Percentiles rank a stretch among this genome's conserved stretches.
Conservation (phyloP, 2,329 filamentous ascomycete species). For the Xylariaceae sp. region DNA sequence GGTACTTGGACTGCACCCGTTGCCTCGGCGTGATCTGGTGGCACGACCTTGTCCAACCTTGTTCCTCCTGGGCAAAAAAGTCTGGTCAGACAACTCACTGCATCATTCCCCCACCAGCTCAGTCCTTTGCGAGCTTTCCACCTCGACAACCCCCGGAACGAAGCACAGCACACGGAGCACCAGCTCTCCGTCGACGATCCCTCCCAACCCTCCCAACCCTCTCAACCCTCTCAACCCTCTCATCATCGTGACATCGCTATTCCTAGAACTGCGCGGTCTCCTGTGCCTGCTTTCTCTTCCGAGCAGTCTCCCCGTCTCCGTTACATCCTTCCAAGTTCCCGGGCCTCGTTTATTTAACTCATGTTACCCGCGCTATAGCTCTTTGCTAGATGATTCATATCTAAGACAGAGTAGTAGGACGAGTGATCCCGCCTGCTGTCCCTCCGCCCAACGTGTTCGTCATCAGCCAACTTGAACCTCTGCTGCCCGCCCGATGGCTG, state of each 20-base stretch:
- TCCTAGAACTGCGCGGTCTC: neutral
- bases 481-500: conserved; percentile 25
- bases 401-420: conserved; percentile 26
- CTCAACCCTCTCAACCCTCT: too few species aligned
- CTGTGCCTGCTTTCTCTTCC: neutral
- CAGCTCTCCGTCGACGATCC: too few species aligned
- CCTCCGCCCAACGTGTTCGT: conserved; percentile 28
- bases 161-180: too few species aligned
- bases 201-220: too few species aligned
- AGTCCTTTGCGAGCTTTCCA: neutral
- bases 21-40: too few species aligned
- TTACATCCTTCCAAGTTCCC: neutral
- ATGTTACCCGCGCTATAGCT: conserved; percentile 6
- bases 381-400: conserved; percentile 27
- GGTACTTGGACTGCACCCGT: too few species aligned
- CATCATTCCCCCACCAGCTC: conserved; percentile 1
- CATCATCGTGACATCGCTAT: too few species aligned
- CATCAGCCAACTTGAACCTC: conserved; percentile 21
- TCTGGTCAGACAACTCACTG: neutral
- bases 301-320: neutral
- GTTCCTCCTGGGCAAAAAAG: neutral
- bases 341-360: neutral
- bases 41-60: neutral
- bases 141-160: neutral
- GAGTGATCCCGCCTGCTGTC: conserved; percentile 26